phyloP scores from a whole-genome alignment of 345 rosid species.

The Bretschneidera sinensis region DNA sequence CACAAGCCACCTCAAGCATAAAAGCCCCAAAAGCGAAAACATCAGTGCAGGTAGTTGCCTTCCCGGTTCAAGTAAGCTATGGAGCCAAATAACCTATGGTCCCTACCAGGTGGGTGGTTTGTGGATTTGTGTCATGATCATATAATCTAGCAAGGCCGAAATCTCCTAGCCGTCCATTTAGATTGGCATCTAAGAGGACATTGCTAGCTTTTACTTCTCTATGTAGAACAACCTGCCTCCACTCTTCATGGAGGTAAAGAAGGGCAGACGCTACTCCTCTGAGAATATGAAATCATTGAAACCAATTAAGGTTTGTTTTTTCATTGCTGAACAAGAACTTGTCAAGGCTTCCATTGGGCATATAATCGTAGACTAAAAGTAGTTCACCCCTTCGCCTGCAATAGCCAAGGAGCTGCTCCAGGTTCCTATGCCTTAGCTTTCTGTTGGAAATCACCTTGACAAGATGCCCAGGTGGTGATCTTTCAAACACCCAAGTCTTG shows the following conservation, averaged over 20 bases:
- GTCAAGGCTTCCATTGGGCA: conserved; percentile 60
- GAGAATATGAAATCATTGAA: conserved; percentile 31
- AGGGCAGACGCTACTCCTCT: conserved; percentile 44
- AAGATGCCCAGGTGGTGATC: too few relatives aligned
- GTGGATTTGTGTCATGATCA: conserved; percentile 36
- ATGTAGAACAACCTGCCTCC: conserved; percentile 46
- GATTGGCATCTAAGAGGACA: conserved; percentile 33
- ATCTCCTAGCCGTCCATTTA: conserved; percentile 41
- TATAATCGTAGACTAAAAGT: conserved; percentile 50
- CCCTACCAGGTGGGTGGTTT: conserved; percentile 37
- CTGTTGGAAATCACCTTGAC: too few relatives aligned
- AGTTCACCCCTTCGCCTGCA: conserved; percentile 52
- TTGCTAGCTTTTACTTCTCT: conserved; percentile 46
- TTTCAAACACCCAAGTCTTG: too few relatives aligned
- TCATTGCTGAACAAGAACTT: conserved; percentile 29
- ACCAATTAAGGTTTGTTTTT: conserved; percentile 33
- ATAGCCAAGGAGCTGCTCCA: conserved; percentile 53
- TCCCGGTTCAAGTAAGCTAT: conserved; percentile 36
- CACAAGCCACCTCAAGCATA: conserved; percentile 46
- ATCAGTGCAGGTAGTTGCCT: conserved; percentile 34
- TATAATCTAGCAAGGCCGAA: conserved; percentile 43
- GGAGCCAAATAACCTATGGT: conserved; percentile 53
- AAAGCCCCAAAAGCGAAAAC: conserved; percentile 43
- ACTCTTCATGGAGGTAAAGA: conserved; percentile 41
- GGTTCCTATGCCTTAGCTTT: conserved; percentile 44